Percentiles rank a stretch among this genome's conserved stretches.
Conservation (phyloP, 106 monocot species). For the Platanthera zijinensis region DNA sequence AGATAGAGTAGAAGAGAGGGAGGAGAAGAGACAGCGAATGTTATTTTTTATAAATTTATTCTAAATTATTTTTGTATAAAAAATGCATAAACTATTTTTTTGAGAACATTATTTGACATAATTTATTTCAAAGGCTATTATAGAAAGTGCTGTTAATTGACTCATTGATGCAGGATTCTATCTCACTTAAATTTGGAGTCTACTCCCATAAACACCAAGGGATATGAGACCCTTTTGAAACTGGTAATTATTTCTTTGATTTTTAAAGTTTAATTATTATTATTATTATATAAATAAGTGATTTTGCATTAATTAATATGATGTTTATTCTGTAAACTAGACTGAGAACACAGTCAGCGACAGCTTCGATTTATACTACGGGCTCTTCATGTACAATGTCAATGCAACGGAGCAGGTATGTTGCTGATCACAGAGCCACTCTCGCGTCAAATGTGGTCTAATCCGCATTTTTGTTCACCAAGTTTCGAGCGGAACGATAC, state of each 20-base stretch:
- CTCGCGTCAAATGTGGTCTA: too few species aligned
- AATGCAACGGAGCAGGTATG: constrained; percentile 56
- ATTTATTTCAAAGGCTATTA: neutral
- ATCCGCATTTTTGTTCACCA: neutral
- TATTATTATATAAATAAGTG: neutral
- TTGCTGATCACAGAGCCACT: neutral
- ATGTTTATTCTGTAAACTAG: neutral
- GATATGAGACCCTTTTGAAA: constrained; percentile 56
- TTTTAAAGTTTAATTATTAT: neutral
- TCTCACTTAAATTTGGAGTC: constrained; percentile 55
- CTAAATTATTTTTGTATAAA: too few species aligned
- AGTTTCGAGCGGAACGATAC: too few species aligned
- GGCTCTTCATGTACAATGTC: constrained; percentile 69
- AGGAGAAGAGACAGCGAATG: too few species aligned
- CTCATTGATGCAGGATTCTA: constrained; percentile 28
- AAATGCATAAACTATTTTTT: neutral
- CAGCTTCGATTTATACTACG: constrained; percentile 64
- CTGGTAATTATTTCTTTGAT: constrained; percentile 28
- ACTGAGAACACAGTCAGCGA: constrained; percentile 36
- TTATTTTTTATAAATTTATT: too few species aligned
- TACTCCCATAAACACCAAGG: constrained; percentile 69
- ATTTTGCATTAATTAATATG: neutral
- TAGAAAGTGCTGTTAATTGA: neutral
- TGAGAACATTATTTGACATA: neutral
- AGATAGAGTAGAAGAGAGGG: too few species aligned